Percentiles rank a stretch among this genome's conserved stretches.
phyloP scores from a whole-genome alignment of 192 early-diverging fungal genomes.

The Backusella psychrophila region DNA sequence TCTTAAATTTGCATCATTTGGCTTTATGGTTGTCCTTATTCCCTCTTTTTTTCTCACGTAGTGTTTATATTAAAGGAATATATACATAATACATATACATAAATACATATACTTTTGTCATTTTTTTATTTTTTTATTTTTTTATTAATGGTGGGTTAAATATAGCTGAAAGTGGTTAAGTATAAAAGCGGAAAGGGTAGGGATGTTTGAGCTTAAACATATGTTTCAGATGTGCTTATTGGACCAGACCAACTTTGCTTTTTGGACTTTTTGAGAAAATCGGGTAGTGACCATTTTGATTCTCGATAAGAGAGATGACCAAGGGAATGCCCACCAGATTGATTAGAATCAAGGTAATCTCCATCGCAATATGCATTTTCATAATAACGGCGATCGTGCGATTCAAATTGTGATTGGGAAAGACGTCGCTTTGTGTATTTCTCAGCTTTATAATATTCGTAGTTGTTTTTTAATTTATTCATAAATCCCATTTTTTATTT shows the following conservation, averaged over 20 bases:
- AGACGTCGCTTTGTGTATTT: slow-evolving; percentile 30
- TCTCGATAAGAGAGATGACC: slow-evolving; percentile 3
- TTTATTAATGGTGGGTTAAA: not conserved
- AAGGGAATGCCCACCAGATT: not conserved
- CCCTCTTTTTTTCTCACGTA: not conserved
- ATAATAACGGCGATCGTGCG: slow-evolving; percentile 18
- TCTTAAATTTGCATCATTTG: not conserved
- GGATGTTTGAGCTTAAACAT: not conserved
- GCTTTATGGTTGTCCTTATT: not conserved
- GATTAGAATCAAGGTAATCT: slow-evolving; percentile 11
- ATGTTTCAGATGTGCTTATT: not conserved
- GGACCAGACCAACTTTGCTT: not conserved
- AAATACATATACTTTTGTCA: not conserved
- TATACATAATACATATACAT: not conserved
- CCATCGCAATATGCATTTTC: slow-evolving; percentile 21
- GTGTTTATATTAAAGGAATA: not conserved
- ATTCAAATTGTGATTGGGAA: slow-evolving; percentile 23
- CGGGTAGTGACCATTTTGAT: not conserved
- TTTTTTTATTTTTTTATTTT: not conserved
- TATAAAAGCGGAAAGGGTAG: not conserved
- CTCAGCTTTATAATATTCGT: slow-evolving; percentile 18
- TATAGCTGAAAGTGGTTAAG: not conserved
- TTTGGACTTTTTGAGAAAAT: slow-evolving; percentile 3
- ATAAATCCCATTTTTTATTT: slow-evolving; percentile 42
- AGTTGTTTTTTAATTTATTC: slow-evolving; percentile 6